Evolutionary conservation across 176 grass and related monocot species (phyloP).

Genomic region (Zoysia pacifica): DNA sequence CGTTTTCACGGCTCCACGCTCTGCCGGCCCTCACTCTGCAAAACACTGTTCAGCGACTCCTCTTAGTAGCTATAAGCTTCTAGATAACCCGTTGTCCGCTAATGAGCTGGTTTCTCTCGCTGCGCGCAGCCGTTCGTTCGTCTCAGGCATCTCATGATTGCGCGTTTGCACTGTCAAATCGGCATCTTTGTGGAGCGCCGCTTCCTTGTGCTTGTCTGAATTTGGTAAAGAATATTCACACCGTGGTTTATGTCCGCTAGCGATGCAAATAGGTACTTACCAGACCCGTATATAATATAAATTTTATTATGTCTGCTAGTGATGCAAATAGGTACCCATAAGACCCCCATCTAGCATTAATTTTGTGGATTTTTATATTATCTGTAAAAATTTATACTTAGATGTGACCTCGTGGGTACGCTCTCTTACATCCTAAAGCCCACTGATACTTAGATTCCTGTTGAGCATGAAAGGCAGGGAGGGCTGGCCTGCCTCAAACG

Average conservation of each 20-base stretch:
- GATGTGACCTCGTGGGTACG: too few relatives aligned
- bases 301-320: too few relatives aligned
- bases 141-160: conserved; percentile 54
- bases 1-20: conserved; percentile 42
- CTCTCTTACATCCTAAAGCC: too few relatives aligned
- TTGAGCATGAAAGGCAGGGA: conserved; percentile 19
- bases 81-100: conserved; percentile 31
- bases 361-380: too few relatives aligned
- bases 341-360: too few relatives aligned
- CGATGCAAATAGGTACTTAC: too few relatives aligned
- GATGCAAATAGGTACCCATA: too few relatives aligned
- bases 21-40: neutral
- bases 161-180: conserved; percentile 24
- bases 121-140: neutral
- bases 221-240: conserved; percentile 46
- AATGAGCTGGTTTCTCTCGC: conserved; percentile 15
- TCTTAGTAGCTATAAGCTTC: conserved; percentile 36
- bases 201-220: conserved; percentile 50
- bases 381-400: too few relatives aligned
- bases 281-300: too few relatives aligned
- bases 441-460: neutral
- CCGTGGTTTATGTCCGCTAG: too few relatives aligned
- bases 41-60: conserved; percentile 23
- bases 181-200: conserved; percentile 13
- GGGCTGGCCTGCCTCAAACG: conserved; percentile 16